Evolutionary conservation across 2,329 filamentous ascomycete species (phyloP).

Genomic region (Cladosporium sp.): DNA sequence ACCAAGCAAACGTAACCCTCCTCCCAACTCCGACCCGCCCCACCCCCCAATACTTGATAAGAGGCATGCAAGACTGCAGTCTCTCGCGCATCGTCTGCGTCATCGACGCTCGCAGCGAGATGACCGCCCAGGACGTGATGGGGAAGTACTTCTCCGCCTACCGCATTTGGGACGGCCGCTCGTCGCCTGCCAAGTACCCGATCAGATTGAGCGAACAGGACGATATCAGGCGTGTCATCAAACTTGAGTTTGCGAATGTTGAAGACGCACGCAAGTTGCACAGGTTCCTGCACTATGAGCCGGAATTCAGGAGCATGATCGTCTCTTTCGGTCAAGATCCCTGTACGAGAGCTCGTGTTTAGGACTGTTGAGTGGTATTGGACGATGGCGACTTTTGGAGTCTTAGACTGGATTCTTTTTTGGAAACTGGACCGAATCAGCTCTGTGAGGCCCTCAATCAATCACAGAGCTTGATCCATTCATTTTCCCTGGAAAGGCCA

Average conservation of each 20-base stretch:
- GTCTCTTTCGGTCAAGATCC: too few relatives aligned
- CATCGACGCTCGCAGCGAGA: background rate
- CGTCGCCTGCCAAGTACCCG: background rate
- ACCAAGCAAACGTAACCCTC: slow-evolving; percentile 9
- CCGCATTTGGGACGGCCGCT: background rate
- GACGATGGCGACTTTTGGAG: too few relatives aligned
- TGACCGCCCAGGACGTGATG: background rate
- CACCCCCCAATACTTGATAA: background rate
- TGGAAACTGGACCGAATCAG: too few relatives aligned
- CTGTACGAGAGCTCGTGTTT: too few relatives aligned
- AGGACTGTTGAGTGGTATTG: too few relatives aligned
- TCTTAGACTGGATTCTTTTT: too few relatives aligned
- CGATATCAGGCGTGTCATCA: background rate
- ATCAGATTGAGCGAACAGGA: background rate
- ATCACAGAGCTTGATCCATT: too few relatives aligned
- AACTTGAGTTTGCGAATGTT: background rate
- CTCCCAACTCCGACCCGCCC: slow-evolving; percentile 12
- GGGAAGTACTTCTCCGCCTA: too few relatives aligned
- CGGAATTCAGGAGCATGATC: too few relatives aligned
- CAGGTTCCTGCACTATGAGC: too few relatives aligned
- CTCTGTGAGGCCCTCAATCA: too few relatives aligned
- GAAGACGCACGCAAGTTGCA: background rate
- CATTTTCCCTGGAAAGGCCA: too few relatives aligned
- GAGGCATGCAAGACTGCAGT: background rate
- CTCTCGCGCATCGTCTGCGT: background rate